These are phyloP conservation scores for Chlamydomonas reinhardtii DNA, from an alignment of 163 green algal species.

Conservation along the genomic window DNA sequence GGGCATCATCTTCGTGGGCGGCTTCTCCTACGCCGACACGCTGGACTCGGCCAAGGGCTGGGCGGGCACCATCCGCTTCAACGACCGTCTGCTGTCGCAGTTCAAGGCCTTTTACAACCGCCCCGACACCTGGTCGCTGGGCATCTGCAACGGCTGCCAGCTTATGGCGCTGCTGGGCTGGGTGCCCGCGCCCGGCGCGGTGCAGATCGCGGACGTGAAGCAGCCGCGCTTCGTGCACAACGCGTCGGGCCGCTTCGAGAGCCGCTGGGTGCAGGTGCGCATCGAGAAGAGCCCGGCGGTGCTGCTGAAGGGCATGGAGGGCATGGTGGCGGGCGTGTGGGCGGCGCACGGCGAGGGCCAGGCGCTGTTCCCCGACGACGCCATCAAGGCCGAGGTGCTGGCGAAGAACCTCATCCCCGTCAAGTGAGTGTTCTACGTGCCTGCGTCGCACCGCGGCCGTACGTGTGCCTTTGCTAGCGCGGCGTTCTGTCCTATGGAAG, in stretches of 20 bases:
- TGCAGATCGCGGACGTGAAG: slow-evolving; percentile 73
- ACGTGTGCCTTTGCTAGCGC: too few relatives aligned
- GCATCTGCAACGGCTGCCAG: slow-evolving; percentile 99
- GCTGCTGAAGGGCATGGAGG: slow-evolving; percentile 90
- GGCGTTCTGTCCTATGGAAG: too few relatives aligned
- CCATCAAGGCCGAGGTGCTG: slow-evolving; percentile 78
- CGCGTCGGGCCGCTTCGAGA: slow-evolving; percentile 82
- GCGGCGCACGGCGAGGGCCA: slow-evolving; percentile 96
- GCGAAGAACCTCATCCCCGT: slow-evolving; percentile 86
- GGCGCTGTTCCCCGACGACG: slow-evolving; percentile 91
- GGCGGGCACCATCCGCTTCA: slow-evolving; percentile 96
- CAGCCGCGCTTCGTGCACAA: slow-evolving; percentile 99
- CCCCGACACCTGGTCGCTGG: slow-evolving; percentile 95
- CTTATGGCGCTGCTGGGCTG: slow-evolving; percentile 99
- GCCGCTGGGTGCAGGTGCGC: slow-evolving; percentile 63
- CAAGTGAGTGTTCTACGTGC: too few relatives aligned
- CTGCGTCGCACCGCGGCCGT: too few relatives aligned
- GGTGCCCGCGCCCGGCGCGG: slow-evolving; percentile 82
- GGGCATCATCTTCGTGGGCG: slow-evolving; percentile 96
- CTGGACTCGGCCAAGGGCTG: slow-evolving; percentile 98
- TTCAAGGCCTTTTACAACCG: slow-evolving; percentile 80
- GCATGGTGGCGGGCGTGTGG: slow-evolving; percentile 94
- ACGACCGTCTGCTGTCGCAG: slow-evolving; percentile 83
- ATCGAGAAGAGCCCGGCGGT: slow-evolving; percentile 88
- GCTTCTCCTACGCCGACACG: slow-evolving; percentile 98